phyloP scores from a whole-genome alignment of 176 grass and related monocot species.

The Rhynchospora tenuis region DNA sequence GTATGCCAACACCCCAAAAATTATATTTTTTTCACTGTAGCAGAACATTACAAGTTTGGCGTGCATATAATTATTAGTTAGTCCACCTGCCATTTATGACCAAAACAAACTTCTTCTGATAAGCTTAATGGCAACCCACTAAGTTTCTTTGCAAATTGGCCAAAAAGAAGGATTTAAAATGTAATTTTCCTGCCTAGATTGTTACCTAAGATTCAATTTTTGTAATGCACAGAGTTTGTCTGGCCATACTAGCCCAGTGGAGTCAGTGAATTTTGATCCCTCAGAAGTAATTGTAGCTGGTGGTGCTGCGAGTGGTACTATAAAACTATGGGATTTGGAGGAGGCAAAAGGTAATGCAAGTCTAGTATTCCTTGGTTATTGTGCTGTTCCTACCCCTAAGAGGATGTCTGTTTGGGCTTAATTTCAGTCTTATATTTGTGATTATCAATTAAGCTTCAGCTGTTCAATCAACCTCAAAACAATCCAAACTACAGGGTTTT shows the following conservation, averaged over 20 bases:
- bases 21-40: neutral
- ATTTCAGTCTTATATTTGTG: neutral
- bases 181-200: neutral
- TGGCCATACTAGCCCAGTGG: conserved; percentile 77
- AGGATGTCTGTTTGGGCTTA: neutral
- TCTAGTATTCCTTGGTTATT: neutral
- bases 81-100: neutral
- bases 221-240: conserved; percentile 57
- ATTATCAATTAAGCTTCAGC: neutral
- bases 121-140: neutral
- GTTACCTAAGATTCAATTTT: conserved; percentile 16
- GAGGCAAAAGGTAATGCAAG: conserved; percentile 59
- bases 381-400: neutral
- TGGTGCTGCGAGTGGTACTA: conserved; percentile 69
- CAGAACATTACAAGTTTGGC: conserved; percentile 3
- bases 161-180: neutral
- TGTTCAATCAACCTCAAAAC: neutral
- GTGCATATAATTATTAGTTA: neutral
- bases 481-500: neutral
- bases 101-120: neutral
- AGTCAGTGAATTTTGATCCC: conserved; percentile 79
- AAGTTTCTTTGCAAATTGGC: neutral
- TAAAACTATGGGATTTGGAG: conserved; percentile 88
- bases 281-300: conserved; percentile 75
- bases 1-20: conserved; percentile 32